phyloP scores from a whole-genome alignment of 139 green algal species.

The Zygnema cylindricum region DNA sequence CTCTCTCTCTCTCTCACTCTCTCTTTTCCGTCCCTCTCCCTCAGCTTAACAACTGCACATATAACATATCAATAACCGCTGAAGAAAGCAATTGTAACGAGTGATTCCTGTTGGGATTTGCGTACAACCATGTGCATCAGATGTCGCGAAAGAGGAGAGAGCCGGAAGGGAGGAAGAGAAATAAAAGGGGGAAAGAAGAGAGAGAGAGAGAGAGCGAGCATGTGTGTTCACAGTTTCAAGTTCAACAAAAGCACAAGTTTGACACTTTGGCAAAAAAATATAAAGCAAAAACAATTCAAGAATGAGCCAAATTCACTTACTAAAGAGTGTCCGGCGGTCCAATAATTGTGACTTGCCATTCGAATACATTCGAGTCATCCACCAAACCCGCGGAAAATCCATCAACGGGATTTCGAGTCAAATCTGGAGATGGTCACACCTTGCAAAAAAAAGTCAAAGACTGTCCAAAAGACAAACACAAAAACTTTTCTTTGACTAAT shows the following conservation, averaged over 20 bases:
- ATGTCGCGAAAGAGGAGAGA: neutral
- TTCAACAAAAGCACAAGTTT: too few species aligned
- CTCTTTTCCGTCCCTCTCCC: neutral
- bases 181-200: too few species aligned
- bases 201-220: too few species aligned
- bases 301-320: constrained; percentile 35
- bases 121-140: neutral
- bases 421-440: too few species aligned
- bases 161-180: too few species aligned
- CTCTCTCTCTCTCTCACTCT: constrained; percentile 17
- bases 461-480: too few species aligned
- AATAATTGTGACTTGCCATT: constrained; percentile 98
- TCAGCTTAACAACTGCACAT: neutral
- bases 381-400: constrained; percentile 97
- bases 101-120: neutral
- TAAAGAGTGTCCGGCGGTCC: constrained; percentile 97
- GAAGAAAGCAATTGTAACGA: neutral
- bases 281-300: neutral
- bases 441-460: too few species aligned
- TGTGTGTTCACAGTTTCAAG: too few species aligned
- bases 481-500: too few species aligned
- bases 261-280: too few species aligned
- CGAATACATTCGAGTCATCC: constrained; percentile 96
- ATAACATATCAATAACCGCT: neutral
- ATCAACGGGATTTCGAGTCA: constrained; percentile 95